phyloP scores from a whole-genome alignment of 2,329 filamentous ascomycete species.

The Fusarium illudens region DNA sequence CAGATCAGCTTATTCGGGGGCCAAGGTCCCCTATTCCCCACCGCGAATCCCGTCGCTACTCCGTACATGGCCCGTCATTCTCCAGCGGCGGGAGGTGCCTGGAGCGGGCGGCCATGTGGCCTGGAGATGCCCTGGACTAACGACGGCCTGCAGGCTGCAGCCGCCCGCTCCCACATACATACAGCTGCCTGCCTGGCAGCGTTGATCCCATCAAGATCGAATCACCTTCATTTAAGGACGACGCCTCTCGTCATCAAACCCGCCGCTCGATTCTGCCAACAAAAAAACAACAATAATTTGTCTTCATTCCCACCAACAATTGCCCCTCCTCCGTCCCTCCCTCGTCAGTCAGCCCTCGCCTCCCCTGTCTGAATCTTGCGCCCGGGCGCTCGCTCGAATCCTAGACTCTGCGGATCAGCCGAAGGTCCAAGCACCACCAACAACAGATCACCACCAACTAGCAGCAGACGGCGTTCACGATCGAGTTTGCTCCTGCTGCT shows the following conservation, averaged over 20 bases:
- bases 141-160: constrained; percentile 32
- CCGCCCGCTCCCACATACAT: constrained; percentile 21
- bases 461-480: not conserved
- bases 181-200: constrained; percentile 19
- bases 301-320: not conserved
- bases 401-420: constrained; percentile 18
- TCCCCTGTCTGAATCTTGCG: constrained; percentile 2
- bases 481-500: not conserved
- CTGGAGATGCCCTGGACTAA: constrained; percentile 16
- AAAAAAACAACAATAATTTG: constrained; percentile 3
- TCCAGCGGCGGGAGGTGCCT: constrained; percentile 22
- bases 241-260: constrained; percentile 17
- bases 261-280: constrained; percentile 7
- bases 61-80: not conserved
- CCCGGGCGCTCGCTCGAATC: constrained; percentile 9
- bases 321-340: not conserved
- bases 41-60: not conserved
- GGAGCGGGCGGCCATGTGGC: constrained; percentile 24
- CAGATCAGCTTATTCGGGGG: not conserved
- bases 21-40: constrained; percentile 11
- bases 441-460: constrained; percentile 25
- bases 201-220: constrained; percentile 6
- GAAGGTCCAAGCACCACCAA: constrained; percentile 28
- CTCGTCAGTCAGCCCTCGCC: too few species aligned
- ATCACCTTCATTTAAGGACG: constrained; percentile 23